Evolutionary conservation across 2,329 filamentous ascomycete species (phyloP), one percentile per base, ranked within the genome.

Genomic region (Rutstroemia sp.): DNA sequence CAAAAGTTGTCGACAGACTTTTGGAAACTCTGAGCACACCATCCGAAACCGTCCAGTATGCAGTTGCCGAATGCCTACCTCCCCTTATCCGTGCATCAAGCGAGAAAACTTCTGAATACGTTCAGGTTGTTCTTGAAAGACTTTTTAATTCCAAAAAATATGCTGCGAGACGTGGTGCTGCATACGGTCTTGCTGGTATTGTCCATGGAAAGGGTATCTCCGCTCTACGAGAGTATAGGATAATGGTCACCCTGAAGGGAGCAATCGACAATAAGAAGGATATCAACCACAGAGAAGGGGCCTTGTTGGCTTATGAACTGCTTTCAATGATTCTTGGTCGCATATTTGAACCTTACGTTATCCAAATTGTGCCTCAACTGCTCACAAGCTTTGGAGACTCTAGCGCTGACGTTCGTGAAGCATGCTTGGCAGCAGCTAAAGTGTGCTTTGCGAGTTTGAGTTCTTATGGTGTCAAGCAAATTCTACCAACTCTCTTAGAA

Each of bases 261-360:
- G 91, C 90, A 4, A 80, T 87, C n/a, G 95, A 97, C 66, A 95
- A 96, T 72, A 97, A 95, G 73, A 97, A 95, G 69, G 92, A 96
- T 60, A 74, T 85, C 6, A 88, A 92, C 68, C 88, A 95, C 69
- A 82, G 95, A 53, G 92, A 96, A 72, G 91, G 92, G 37, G 87
- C 90, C 9, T 82, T 96, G 63, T 76, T 99, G 55, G 91, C 90
- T 0, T 96, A 94, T 68, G 95, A 99, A 71, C 81, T 99, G 2
- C 75, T 99, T 16, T 90, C 94, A 0, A 83, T 86, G 6, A 83
- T 97, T 56, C 83, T 99, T 23, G 92, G 90, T 14, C 86, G 88
- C 16, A 77, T 92, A 1, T 99, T 97, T 68, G 94, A 99, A 73
- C 94, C 94, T 7, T 99, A 99, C 64, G 88, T 96, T 59, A 94